Base-by-base conservation (phyloP, 371 early-diverging fungal genomes). In the Syncephalastrum contaminatum region DNA sequence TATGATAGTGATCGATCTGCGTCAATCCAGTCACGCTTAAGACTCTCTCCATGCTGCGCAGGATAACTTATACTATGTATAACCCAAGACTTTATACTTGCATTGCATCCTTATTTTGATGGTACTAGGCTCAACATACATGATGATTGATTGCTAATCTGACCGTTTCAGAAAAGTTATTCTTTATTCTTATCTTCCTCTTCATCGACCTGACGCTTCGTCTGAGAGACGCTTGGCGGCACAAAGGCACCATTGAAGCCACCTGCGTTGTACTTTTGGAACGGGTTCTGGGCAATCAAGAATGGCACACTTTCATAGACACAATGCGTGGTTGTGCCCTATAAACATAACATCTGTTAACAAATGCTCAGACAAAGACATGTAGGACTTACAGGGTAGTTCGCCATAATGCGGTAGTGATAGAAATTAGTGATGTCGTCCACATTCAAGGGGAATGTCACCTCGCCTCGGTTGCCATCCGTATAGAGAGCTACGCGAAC, bases 401-500 rank as follows among this genome's bases (percentile, higher is more conserved):
- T 62, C 10, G 63, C 69, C 69, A 69, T 69, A 46, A 69, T 56
- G 22, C 69, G 62, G 46, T 69, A 69, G 50, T 69, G 69, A 41
- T 69, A 64, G 13, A 61, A 43, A 16, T 57, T 59, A 15, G 53
- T 56, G 20, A 53, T 20, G 36, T 61, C 69, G 22, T 69, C 59
- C 8, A 54, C 53, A 24, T 58, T 44, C 16, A 69, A 30, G n/a
- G 54, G 62, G 51, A 64, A 62, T 6, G 54, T 64, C 12, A 44
- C 51, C 14, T 19, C 53, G 10, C 69, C 69, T 19, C 42, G 48
- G 48, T 62, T 62, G 15, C 53, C 60, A 15, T 69, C 19, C 5
- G 62, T 64, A 46, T 60, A 52, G 13, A 69, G 40, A 7, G 69
- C 69, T 60, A 43, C 14, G 27, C 24, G 7, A 30, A 10, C 3